Evolutionary conservation across 495 filamentous ascomycete genomes (phyloP).

Genomic region (Neurospora sp.): DNA sequence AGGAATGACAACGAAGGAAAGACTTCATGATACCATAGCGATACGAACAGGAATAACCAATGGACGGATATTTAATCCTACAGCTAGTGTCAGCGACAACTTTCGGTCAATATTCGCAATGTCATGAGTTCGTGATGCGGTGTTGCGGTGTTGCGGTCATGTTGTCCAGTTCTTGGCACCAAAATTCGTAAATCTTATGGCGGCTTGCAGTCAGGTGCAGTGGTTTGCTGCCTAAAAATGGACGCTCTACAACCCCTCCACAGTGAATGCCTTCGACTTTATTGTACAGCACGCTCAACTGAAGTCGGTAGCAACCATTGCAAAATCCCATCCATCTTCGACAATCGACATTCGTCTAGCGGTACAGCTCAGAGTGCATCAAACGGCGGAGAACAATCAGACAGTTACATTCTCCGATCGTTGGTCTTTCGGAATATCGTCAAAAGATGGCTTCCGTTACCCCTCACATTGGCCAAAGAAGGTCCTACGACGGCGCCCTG

Average conservation of each 20-base stretch:
- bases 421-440: neutral
- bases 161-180: neutral
- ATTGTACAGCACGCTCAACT: neutral
- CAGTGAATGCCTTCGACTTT: neutral
- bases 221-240: neutral
- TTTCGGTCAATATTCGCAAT: neutral
- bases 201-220: neutral
- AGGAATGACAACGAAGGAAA: neutral
- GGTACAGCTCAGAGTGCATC: neutral
- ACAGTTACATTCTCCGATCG: neutral
- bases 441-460: constrained; percentile 8
- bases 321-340: neutral
- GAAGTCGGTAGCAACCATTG: neutral
- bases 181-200: neutral
- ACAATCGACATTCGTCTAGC: neutral
- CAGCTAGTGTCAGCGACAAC: neutral
- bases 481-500: constrained; percentile 61
- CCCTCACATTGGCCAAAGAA: constrained; percentile 53
- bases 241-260: neutral
- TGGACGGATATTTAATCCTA: neutral
- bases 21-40: neutral
- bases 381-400: neutral
- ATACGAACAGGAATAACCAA: neutral
- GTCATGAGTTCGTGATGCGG: neutral
- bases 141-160: neutral